phyloP scores from a whole-genome alignment of 768 basidiomycete genomes.

The Kwoniella sp. region DNA sequence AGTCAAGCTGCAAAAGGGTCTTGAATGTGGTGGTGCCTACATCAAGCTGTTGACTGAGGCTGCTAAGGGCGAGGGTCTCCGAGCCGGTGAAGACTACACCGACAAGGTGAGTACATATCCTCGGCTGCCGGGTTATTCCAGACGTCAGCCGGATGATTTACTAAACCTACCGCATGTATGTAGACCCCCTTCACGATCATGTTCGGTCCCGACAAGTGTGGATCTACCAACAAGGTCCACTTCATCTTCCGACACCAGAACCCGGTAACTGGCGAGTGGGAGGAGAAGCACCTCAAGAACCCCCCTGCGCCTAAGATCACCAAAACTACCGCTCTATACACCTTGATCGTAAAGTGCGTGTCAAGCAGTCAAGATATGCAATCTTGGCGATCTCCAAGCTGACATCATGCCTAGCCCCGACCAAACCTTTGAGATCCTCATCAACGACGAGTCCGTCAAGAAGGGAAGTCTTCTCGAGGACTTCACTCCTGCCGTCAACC shows the following conservation, averaged over 20 bases:
- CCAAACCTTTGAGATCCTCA: slow-evolving; percentile 86
- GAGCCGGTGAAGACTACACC: slow-evolving; percentile 56
- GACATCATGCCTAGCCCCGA: slow-evolving; percentile 62
- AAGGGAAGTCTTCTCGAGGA: slow-evolving; percentile 86
- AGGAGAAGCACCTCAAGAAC: slow-evolving; percentile 91
- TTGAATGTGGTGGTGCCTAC: slow-evolving; percentile 99
- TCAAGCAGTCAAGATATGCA: too few relatives aligned
- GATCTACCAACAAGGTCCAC: slow-evolving; percentile 66
- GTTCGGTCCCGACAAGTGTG: slow-evolving; percentile 86
- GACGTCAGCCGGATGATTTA: too few relatives aligned
- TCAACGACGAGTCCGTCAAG: slow-evolving; percentile 81
- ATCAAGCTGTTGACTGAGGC: slow-evolving; percentile 75
- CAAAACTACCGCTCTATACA: slow-evolving; percentile 91
- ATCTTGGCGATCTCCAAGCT: background rate
- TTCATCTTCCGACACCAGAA: slow-evolving; percentile 99
- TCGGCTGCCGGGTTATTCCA: too few relatives aligned
- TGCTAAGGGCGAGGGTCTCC: slow-evolving; percentile 47
- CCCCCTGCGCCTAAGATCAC: slow-evolving; percentile 83
- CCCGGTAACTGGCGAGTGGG: slow-evolving; percentile 85
- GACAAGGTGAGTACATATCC: slow-evolving; percentile 48
- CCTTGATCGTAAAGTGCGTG: slow-evolving; percentile 83
- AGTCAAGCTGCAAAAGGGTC: slow-evolving; percentile 98
- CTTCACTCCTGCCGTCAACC: slow-evolving; percentile 92
- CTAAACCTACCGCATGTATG: too few relatives aligned
- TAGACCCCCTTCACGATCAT: slow-evolving; percentile 65